Evolutionary conservation across 306 rosid species (phyloP).

Genomic region (Cercis canadensis): DNA sequence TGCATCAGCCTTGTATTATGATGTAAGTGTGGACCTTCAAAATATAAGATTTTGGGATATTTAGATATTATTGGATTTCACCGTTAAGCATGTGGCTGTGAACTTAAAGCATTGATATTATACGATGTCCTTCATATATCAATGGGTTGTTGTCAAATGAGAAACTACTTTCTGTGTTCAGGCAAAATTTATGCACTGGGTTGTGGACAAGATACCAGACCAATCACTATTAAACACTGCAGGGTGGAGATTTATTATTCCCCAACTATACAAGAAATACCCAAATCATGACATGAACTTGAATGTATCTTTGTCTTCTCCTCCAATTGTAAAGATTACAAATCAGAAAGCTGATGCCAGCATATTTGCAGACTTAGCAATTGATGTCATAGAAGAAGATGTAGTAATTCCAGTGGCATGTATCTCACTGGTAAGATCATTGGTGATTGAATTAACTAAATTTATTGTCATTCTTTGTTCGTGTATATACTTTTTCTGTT

Average conservation of each 20-base stretch:
- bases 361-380: constrained; percentile 60
- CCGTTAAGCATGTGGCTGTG: not conserved
- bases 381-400: constrained; percentile 66
- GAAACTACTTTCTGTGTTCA: constrained; percentile 43
- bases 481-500: constrained; percentile 6
- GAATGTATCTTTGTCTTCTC: constrained; percentile 77
- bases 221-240: constrained; percentile 85
- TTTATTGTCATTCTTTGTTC: constrained; percentile 10
- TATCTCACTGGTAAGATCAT: constrained; percentile 76
- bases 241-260: constrained; percentile 92
- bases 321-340: constrained; percentile 71
- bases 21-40: constrained; percentile 56
- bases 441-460: constrained; percentile 17
- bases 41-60: not conserved
- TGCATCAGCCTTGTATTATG: constrained; percentile 66
- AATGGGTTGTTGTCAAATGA: constrained; percentile 18
- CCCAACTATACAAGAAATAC: constrained; percentile 89
- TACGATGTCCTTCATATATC: constrained; percentile 17
- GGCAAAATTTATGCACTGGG: constrained; percentile 96
- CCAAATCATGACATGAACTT: constrained; percentile 84
- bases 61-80: constrained; percentile 9
- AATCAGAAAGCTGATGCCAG: constrained; percentile 55
- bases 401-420: constrained; percentile 81
- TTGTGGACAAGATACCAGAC: constrained; percentile 82
- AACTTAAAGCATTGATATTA: constrained; percentile 7